Percentiles rank a stretch among this genome's conserved stretches.
These are phyloP conservation scores for Torulaspora delbrueckii DNA, from an alignment of 805 yeast genomes.

Conservation along the genomic window DNA sequence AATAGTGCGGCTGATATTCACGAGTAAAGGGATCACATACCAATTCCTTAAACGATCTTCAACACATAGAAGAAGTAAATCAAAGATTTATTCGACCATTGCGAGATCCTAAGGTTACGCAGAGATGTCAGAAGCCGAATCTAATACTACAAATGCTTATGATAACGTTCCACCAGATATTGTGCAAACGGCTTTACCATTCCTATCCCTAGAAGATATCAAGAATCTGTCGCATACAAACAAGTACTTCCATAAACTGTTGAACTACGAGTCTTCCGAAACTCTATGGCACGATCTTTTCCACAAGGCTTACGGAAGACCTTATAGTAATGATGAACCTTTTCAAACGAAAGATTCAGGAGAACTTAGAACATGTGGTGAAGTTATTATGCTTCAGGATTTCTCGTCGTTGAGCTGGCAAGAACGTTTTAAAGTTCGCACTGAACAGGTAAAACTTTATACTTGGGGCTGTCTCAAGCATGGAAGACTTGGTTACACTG, in stretches of 20 bases:
- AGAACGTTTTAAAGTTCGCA: conserved; percentile 23
- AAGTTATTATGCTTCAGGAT: conserved; percentile 20
- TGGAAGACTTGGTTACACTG: conserved; percentile 32
- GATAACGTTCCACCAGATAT: conserved; percentile 31
- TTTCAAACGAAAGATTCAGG: conserved; percentile 17
- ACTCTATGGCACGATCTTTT: conserved; percentile 34
- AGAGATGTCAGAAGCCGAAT: neutral
- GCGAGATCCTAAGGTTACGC: no score
- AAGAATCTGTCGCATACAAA: conserved; percentile 32
- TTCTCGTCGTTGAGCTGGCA: conserved; percentile 26
- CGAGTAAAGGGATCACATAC: neutral
- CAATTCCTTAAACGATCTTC: neutral
- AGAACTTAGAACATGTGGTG: conserved; percentile 27
- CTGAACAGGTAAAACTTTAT: conserved; percentile 21
- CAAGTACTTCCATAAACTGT: conserved; percentile 28
- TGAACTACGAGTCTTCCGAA: conserved; percentile 24
- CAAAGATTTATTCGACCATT: no score
- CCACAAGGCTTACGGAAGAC: conserved; percentile 27
- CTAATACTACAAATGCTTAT: conserved; percentile 2
- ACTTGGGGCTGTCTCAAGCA: conserved; percentile 36
- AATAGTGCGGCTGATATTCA: neutral
- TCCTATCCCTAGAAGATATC: conserved; percentile 26
- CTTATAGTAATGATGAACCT: conserved; percentile 31
- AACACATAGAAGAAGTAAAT: neutral
- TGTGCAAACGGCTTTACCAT: conserved; percentile 29